These are phyloP conservation scores for Phytomonas francai DNA, from an alignment of 208 protist species.

Conservation along the genomic window DNA sequence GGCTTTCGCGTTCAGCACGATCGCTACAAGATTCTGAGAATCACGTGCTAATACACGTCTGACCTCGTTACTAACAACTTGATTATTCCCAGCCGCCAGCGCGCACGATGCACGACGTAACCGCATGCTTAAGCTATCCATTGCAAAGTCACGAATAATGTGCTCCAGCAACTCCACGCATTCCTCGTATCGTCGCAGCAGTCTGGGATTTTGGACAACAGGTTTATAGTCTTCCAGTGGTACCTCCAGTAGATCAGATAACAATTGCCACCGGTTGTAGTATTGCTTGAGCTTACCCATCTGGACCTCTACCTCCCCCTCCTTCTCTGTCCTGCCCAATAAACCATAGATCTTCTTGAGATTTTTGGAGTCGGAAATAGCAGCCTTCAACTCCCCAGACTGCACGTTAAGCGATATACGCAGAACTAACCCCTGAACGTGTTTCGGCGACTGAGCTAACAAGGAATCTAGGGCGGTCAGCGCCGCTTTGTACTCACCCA, in stretches of 20 bases:
- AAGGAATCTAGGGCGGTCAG: constrained; percentile 56
- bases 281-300: constrained; percentile 33
- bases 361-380: constrained; percentile 30
- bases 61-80: constrained; percentile 56
- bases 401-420: constrained; percentile 52
- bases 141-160: constrained; percentile 58
- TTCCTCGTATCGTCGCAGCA: constrained; percentile 20
- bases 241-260: constrained; percentile 14
- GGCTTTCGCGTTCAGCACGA: constrained; percentile 61
- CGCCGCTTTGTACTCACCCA: constrained; percentile 32
- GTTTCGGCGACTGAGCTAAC: constrained; percentile 27
- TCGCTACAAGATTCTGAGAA: constrained; percentile 61
- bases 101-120: constrained; percentile 78
- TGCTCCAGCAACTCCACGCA: constrained; percentile 47
- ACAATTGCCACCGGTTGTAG: constrained; percentile 26
- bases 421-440: constrained; percentile 38
- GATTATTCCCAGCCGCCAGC: constrained; percentile 40
- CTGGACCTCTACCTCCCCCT: constrained; percentile 15
- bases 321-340: constrained; percentile 18
- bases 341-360: constrained; percentile 32
- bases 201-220: not conserved
- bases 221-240: not conserved
- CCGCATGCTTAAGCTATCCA: constrained; percentile 69
- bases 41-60: constrained; percentile 61
- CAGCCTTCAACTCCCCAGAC: constrained; percentile 37